These are phyloP conservation scores for Camellia japonica DNA, from an alignment of 148 eudicot species.

Conservation along the genomic window DNA sequence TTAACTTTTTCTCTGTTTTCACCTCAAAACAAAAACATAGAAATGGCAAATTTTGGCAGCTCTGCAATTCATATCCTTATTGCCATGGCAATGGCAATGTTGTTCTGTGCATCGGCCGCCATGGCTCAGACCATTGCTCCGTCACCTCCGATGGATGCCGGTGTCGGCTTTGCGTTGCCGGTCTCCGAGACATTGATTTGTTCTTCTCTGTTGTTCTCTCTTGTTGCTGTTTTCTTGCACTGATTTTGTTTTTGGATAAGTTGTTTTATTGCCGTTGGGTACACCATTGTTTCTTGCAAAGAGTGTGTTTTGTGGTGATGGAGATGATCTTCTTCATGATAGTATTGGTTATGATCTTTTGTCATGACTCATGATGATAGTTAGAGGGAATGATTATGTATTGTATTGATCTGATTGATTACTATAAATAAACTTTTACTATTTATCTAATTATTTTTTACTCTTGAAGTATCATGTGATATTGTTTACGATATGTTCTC, in stretches of 20 bases:
- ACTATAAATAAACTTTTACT: not conserved
- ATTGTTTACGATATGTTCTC: too few species aligned
- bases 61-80: not conserved
- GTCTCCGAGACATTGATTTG: not conserved
- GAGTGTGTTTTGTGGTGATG: not conserved
- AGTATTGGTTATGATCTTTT: not conserved
- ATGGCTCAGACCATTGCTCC: conserved; percentile 2
- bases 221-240: conserved; percentile 12
- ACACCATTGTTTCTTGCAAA: not conserved
- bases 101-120: not conserved
- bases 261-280: not conserved
- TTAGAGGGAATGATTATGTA: not conserved
- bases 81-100: not conserved
- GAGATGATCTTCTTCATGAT: not conserved
- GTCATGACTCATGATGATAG: not conserved
- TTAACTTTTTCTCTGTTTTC: not conserved
- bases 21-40: not conserved
- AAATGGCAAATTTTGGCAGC: conserved; percentile 10
- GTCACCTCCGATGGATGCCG: not conserved
- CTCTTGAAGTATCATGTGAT: too few species aligned
- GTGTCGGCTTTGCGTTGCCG: not conserved
- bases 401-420: not conserved
- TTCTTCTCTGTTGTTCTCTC: conserved; percentile 9
- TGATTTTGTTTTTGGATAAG: not conserved
- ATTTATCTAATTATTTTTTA: not conserved